A percentile compares a stretch with the other conserved stretches of the same genome.
phyloP scores from a whole-genome alignment of 2,329 filamentous ascomycete species.

The Sphaerulina musiva region DNA sequence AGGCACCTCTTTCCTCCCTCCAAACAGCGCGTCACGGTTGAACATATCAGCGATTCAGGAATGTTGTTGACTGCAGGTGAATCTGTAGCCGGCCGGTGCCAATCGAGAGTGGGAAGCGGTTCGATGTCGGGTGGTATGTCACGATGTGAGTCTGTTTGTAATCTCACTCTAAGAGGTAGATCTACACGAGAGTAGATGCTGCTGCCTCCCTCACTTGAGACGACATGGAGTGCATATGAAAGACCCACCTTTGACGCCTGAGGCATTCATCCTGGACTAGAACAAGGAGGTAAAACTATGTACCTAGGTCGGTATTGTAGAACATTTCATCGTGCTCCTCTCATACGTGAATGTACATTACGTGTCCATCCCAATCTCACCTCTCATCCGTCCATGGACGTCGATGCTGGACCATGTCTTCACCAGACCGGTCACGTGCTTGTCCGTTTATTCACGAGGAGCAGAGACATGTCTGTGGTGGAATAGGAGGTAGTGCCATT shows the following conservation, averaged over 20 bases:
- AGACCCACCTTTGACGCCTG: neutral
- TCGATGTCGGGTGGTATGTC: too few relatives aligned
- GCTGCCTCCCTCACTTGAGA: neutral
- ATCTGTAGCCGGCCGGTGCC: neutral
- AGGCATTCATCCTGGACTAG: neutral
- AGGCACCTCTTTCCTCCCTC: conserved; percentile 34
- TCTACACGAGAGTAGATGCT: neutral
- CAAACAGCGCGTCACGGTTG: conserved; percentile 48
- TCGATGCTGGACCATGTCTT: too few relatives aligned
- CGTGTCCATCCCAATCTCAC: too few relatives aligned
- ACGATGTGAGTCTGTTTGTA: too few relatives aligned
- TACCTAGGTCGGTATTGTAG: too few relatives aligned
- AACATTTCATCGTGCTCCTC: neutral
- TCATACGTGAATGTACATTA: neutral
- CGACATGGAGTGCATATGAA: neutral
- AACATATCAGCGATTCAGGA: conserved; percentile 42
- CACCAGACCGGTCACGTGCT: too few relatives aligned
- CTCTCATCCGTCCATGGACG: too few relatives aligned
- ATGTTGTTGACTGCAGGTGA: neutral
- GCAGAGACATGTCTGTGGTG: too few relatives aligned
- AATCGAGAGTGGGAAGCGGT: neutral
- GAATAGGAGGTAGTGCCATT: too few relatives aligned
- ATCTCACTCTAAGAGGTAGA: neutral
- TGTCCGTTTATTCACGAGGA: too few relatives aligned
- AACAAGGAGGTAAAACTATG: too few relatives aligned